Evolutionary conservation across 2,329 filamentous ascomycete genomes (phyloP).

Genomic region (Penicillium corylophilum): DNA sequence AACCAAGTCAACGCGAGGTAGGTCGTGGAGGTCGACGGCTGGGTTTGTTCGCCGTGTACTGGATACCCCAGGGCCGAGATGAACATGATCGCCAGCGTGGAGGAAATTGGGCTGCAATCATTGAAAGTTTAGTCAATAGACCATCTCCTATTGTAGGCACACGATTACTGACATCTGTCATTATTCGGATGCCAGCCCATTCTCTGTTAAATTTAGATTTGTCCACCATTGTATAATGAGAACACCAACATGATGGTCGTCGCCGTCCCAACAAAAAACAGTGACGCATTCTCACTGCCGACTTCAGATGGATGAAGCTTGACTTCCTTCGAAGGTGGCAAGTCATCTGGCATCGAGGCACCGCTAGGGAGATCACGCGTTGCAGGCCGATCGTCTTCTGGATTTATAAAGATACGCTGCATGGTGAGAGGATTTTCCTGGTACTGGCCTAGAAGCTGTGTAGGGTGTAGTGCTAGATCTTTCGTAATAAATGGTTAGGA

Average conservation of each 20-base stretch:
- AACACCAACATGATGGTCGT: slow-evolving; percentile 37
- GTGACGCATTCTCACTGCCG: slow-evolving; percentile 35
- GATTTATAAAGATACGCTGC: slow-evolving; percentile 33
- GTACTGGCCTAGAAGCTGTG: background rate
- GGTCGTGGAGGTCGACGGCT: slow-evolving; percentile 58
- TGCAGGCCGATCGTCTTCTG: slow-evolving; percentile 36
- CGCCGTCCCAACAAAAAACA: slow-evolving; percentile 43
- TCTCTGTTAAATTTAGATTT: slow-evolving; percentile 27
- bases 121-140: background rate
- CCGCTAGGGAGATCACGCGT: slow-evolving; percentile 37
- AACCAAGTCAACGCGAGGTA: slow-evolving; percentile 60
- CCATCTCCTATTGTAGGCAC: background rate
- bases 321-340: slow-evolving; percentile 47
- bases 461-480: background rate
- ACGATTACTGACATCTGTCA: slow-evolving; percentile 38
- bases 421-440: background rate
- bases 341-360: slow-evolving; percentile 27
- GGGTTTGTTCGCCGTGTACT: slow-evolving; percentile 58
- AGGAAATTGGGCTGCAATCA: slow-evolving; percentile 59
- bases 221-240: background rate
- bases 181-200: slow-evolving; percentile 41
- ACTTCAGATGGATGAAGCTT: slow-evolving; percentile 43
- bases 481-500: background rate
- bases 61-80: slow-evolving; percentile 63
- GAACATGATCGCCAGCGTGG: slow-evolving; percentile 64